Evolutionary conservation across 2,329 filamentous ascomycete species (phyloP).

Genomic region (Claviceps pusilla): DNA sequence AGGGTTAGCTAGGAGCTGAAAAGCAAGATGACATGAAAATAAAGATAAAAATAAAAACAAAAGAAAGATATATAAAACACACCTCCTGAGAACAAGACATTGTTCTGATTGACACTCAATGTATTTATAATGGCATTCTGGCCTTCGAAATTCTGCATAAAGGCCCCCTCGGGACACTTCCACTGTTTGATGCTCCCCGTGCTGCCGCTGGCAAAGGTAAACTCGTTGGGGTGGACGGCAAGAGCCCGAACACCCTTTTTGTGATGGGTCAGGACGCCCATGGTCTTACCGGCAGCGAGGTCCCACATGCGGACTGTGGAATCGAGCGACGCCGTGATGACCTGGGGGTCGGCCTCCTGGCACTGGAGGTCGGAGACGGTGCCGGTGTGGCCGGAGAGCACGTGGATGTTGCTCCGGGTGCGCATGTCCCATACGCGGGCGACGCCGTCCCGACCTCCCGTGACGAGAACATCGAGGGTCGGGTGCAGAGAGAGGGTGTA

Average conservation of each 20-base stretch:
- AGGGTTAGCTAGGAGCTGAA: neutral
- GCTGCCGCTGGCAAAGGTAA: constrained; percentile 87
- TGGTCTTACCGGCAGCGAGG: constrained; percentile 86
- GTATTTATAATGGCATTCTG: constrained; percentile 96
- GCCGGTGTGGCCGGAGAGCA: constrained; percentile 76
- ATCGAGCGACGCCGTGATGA: constrained; percentile 87
- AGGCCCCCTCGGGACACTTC: constrained; percentile 94
- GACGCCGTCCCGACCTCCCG: constrained; percentile 85
- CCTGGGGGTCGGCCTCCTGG: constrained; percentile 90
- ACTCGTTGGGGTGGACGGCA: constrained; percentile 75
- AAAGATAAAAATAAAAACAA: neutral
- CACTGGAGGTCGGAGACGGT: constrained; percentile 83
- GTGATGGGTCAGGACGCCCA: constrained; percentile 92
- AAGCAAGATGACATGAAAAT: neutral
- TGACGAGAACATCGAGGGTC: constrained; percentile 85
- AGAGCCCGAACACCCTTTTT: constrained; percentile 90
- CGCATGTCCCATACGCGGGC: constrained; percentile 98
- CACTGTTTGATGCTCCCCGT: constrained; percentile 96
- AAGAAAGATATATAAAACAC: constrained; percentile 6
- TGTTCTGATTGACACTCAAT: constrained; percentile 81
- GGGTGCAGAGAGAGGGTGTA: constrained; percentile 90
- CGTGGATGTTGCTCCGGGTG: constrained; percentile 87
- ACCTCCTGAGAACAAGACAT: constrained; percentile 83
- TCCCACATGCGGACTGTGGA: constrained; percentile 89
- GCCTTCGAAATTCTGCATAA: constrained; percentile 98